Evolutionary conservation across 2,329 filamentous ascomycete species (phyloP).

Genomic region (Escovopsis sp.): DNA sequence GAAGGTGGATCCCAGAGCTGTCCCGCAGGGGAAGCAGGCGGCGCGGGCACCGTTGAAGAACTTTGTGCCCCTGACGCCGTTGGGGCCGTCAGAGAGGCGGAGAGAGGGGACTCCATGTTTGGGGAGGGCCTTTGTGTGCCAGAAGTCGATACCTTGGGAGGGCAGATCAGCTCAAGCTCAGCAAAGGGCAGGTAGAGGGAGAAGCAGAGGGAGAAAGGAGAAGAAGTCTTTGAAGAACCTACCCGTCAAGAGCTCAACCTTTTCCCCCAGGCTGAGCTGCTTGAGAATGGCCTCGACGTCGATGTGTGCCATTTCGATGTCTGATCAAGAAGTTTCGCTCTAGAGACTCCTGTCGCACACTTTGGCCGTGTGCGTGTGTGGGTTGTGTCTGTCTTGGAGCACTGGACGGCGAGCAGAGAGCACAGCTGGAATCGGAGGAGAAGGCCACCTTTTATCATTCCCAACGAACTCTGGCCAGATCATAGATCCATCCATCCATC

Average conservation of each 20-base stretch:
- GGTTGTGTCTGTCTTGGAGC: too few relatives aligned
- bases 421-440: too few relatives aligned
- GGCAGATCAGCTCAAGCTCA: background rate
- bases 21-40: slow-evolving; percentile 47
- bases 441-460: too few relatives aligned
- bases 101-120: slow-evolving; percentile 48
- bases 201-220: background rate
- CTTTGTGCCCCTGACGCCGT: slow-evolving; percentile 51
- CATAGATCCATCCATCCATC: too few relatives aligned
- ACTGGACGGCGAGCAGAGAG: too few relatives aligned
- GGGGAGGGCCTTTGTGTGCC: slow-evolving; percentile 50
- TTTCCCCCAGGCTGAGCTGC: slow-evolving; percentile 37
- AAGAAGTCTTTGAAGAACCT: slow-evolving; percentile 5
- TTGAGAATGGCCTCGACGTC: slow-evolving; percentile 39
- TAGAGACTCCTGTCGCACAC: background rate
- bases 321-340: background rate
- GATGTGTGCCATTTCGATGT: slow-evolving; percentile 30
- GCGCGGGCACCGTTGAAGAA: slow-evolving; percentile 51
- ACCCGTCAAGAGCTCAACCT: slow-evolving; percentile 39
- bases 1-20: slow-evolving; percentile 42
- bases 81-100: slow-evolving; percentile 53
- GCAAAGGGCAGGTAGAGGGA: too few relatives aligned
- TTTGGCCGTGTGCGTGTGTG: too few relatives aligned
- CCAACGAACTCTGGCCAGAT: too few relatives aligned
- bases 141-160: slow-evolving; percentile 46